Base-by-base conservation (phyloP, 306 rosid genomes). In the Vigna unguiculata region DNA sequence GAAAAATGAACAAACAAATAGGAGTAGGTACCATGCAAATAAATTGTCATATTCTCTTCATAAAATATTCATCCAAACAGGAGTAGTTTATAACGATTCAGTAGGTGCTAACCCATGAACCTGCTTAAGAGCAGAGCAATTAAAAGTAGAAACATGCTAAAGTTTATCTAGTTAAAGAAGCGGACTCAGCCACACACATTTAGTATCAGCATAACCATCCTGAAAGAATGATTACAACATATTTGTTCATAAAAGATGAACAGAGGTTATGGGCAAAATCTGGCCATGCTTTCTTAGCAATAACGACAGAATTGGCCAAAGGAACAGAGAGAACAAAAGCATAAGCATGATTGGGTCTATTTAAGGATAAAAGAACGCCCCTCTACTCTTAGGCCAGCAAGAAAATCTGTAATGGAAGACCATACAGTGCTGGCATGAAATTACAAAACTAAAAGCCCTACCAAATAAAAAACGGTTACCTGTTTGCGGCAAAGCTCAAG, bases 211-310 rank as follows among this genome's bases (percentile, higher is more conserved):
- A 52, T 9, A 63, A 49, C 24, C 67, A 46, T 7, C 69, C 24
- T 30, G 13, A 67, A 24, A 67, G 49, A 30, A 45, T 69, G 21
- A 58, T 19, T 67, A 38, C 46, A 71, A 52, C 21, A 49, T 24
- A 48, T 24, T 24, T 24, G 2, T 24, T 24, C 1, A 24, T 24
- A 24, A 24, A 24, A 24, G 28, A 24, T 24, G 36, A 55, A 38
- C 10, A 45, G 14, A 38, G 67, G 53, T 40, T 61, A 8, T 15
- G 30, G 2, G 30, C 67, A 78, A 78, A 72, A 41, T 48, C 43
- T 6, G 69, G 41, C 34, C 28, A 72, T 16, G 36, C 41, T 70
- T 61, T 59, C 45, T 21, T 24, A 38, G 49, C 58, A 60, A 22
- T 11, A 17, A 53, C 22, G 41, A 41, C 12, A 40, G 15, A 54